Evolutionary conservation across 306 rosid species (phyloP).

Genomic region (Vigna trinervia): DNA sequence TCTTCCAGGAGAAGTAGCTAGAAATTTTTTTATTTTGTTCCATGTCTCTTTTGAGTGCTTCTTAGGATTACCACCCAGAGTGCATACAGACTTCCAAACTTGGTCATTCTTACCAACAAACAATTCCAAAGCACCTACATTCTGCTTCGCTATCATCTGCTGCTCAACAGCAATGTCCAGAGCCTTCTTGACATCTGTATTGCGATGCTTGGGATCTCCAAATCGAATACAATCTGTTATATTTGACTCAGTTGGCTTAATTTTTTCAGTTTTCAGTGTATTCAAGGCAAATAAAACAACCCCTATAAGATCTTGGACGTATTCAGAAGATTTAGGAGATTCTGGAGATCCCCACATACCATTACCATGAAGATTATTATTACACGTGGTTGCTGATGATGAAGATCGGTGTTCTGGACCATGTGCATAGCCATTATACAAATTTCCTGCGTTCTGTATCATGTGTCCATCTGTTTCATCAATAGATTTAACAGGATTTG

Average conservation of each 20-base stretch:
- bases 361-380: slow-evolving; percentile 55
- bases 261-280: slow-evolving; percentile 70
- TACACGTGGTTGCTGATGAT: slow-evolving; percentile 43
- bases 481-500: slow-evolving; percentile 46
- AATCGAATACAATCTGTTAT: slow-evolving; percentile 76
- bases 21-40: slow-evolving; percentile 62
- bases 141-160: slow-evolving; percentile 80
- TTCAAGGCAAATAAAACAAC: slow-evolving; percentile 80
- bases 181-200: slow-evolving; percentile 81
- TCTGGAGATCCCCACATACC: slow-evolving; percentile 78
- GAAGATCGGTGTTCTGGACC: slow-evolving; percentile 54
- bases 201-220: slow-evolving; percentile 83
- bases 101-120: slow-evolving; percentile 78
- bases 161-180: slow-evolving; percentile 76
- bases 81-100: slow-evolving; percentile 82
- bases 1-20: slow-evolving; percentile 64
- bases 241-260: slow-evolving; percentile 84
- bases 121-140: slow-evolving; percentile 67
- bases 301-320: slow-evolving; percentile 83
- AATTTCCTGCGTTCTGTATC: slow-evolving; percentile 53
- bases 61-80: slow-evolving; percentile 62
- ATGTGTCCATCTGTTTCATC: slow-evolving; percentile 58
- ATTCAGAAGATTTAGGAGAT: slow-evolving; percentile 70
- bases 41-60: slow-evolving; percentile 64
- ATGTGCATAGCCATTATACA: slow-evolving; percentile 51